A percentile compares a stretch with the other conserved stretches of the same genome.
phyloP scores from a whole-genome alignment of 352 stramenopile species.

The Peronosclerospora sorghi region DNA sequence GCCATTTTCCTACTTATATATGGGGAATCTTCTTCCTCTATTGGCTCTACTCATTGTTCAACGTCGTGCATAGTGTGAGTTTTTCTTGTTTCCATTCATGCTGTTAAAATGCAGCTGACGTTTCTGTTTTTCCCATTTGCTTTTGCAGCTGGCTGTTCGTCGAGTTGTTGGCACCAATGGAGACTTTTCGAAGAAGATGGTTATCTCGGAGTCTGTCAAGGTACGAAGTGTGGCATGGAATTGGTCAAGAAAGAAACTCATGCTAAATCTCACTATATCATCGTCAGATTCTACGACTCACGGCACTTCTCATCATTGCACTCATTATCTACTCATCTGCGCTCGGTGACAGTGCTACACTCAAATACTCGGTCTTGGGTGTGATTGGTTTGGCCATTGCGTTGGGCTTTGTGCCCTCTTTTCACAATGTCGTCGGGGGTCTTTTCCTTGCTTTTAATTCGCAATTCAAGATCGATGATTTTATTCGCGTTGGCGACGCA shows the following conservation, averaged over 20 bases:
- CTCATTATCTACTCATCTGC: constrained; percentile 82
- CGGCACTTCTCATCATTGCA: constrained; percentile 62
- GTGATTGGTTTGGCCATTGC: constrained; percentile 78
- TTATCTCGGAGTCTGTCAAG: constrained; percentile 85
- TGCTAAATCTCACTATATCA: neutral
- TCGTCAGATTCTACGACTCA: constrained; percentile 69
- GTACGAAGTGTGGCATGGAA: no score
- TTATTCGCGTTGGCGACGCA: constrained; percentile 66
- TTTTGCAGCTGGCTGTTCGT: constrained; percentile 51
- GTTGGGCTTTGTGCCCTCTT: constrained; percentile 77
- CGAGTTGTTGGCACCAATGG: constrained; percentile 70
- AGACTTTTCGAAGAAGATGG: constrained; percentile 80
- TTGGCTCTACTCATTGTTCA: constrained; percentile 85
- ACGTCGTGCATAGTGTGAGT: constrained; percentile 77
- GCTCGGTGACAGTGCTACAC: constrained; percentile 47
- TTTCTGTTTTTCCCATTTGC: neutral
- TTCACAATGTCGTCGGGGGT: constrained; percentile 79
- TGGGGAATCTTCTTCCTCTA: constrained; percentile 83
- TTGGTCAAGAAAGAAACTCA: no score
- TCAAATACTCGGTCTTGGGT: constrained; percentile 78
- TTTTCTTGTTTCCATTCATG: neutral
- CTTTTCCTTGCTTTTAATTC: constrained; percentile 85
- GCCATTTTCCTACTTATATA: constrained; percentile 71
- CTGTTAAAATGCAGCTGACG: neutral
- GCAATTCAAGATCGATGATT: constrained; percentile 83